phyloP scores from a whole-genome alignment of 2,329 filamentous ascomycete species.

The Penicillium sp. region DNA sequence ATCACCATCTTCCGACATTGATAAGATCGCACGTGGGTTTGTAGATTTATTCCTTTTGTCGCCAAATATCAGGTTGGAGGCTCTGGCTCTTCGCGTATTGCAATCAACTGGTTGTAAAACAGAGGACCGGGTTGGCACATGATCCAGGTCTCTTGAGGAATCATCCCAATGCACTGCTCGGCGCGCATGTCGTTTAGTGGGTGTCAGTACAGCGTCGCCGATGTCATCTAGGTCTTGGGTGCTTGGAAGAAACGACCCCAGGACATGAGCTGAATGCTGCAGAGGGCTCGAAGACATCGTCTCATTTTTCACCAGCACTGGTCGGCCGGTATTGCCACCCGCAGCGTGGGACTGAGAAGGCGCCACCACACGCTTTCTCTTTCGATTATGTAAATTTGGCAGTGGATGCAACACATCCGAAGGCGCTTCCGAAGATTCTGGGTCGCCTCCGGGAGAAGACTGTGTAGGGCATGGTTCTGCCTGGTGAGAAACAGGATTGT shows the following conservation, averaged over 20 bases:
- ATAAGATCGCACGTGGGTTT: slow-evolving; percentile 41
- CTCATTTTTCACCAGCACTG: slow-evolving; percentile 39
- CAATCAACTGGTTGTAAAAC: slow-evolving; percentile 31
- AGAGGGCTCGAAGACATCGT: slow-evolving; percentile 35
- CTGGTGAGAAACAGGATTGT: not conserved
- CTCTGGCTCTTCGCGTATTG: slow-evolving; percentile 20
- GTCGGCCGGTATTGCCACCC: slow-evolving; percentile 13
- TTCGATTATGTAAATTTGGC: slow-evolving; percentile 16
- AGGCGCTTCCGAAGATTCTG: slow-evolving; percentile 4
- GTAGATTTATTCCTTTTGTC: slow-evolving; percentile 36
- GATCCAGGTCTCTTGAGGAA: not conserved
- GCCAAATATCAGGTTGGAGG: slow-evolving; percentile 6
- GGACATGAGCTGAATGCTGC: slow-evolving; percentile 7
- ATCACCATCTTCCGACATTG: slow-evolving; percentile 54
- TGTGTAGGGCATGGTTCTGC: slow-evolving; percentile 19
- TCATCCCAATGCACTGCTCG: slow-evolving; percentile 5
- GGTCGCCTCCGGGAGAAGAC: slow-evolving; percentile 6
- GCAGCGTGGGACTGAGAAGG: not conserved
- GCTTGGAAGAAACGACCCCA: slow-evolving; percentile 45
- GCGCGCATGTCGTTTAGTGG: slow-evolving; percentile 37
- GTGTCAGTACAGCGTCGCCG: slow-evolving; percentile 41
- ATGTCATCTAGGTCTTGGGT: slow-evolving; percentile 63
- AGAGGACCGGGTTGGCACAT: not conserved
- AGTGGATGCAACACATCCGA: slow-evolving; percentile 3
- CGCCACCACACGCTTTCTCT: slow-evolving; percentile 20